Conservation (phyloP, 352 stramenopile genomes). For the Phytopythium montanum region DNA sequence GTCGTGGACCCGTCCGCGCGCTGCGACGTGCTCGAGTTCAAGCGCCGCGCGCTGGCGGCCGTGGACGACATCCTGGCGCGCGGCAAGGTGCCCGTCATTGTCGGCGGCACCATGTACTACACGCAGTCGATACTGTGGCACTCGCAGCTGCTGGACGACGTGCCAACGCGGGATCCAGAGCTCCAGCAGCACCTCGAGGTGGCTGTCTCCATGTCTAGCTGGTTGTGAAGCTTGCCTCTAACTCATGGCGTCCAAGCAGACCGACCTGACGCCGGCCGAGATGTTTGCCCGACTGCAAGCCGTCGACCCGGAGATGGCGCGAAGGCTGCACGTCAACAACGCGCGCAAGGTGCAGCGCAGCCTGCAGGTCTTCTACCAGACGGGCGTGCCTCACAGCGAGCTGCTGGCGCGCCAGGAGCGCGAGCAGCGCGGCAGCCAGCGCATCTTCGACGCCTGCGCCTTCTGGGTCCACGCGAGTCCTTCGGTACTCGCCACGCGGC, state of each 20-base stretch:
- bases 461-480: conserved; percentile 85
- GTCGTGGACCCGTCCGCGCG: conserved; percentile 72
- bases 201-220: background rate
- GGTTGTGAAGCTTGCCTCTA: background rate
- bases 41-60: conserved; percentile 54
- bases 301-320: conserved; percentile 84
- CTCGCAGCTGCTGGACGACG: conserved; percentile 80
- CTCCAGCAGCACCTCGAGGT: background rate
- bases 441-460: conserved; percentile 75
- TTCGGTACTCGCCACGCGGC: conserved; percentile 49
- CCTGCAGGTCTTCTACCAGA: conserved; percentile 84
- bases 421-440: conserved; percentile 40
- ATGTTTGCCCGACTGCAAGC: conserved; percentile 56
- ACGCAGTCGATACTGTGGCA: conserved; percentile 89
- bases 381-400: conserved; percentile 71
- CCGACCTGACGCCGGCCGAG: conserved; percentile 41
- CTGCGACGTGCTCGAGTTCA: conserved; percentile 85
- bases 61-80: conserved; percentile 84
- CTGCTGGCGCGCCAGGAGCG: conserved; percentile 51
- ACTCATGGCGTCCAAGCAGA: conserved; percentile 5
- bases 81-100: conserved; percentile 90
- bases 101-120: conserved; percentile 93
- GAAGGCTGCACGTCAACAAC: conserved; percentile 81
- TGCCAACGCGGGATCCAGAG: conserved; percentile 18
- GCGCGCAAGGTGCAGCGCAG: conserved; percentile 83